Percentiles rank a stretch among this genome's conserved stretches.
Conservation (phyloP, 768 basidiomycete genomes). For the Porpolomopsis calyptriformis region DNA sequence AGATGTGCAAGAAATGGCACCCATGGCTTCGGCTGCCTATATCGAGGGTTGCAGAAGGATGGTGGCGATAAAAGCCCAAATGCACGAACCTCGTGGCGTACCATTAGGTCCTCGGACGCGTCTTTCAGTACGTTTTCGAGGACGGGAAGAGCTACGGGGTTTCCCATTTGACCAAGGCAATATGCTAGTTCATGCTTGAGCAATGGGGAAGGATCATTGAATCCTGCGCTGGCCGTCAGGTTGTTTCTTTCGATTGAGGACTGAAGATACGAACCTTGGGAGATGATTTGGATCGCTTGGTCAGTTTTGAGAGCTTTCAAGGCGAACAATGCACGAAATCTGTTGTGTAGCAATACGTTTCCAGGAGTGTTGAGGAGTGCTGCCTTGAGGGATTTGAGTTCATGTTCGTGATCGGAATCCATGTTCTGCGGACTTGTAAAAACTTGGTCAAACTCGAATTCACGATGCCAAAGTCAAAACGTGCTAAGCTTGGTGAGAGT, state of each 20-base stretch:
- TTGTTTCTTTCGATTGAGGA: neutral
- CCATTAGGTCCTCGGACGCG: conserved; percentile 80
- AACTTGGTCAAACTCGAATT: conserved; percentile 14
- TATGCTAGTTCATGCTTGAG: conserved; percentile 97
- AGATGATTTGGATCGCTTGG: conserved; percentile 75
- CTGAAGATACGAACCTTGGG: conserved; percentile 46
- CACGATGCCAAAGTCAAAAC: conserved; percentile 82
- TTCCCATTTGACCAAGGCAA: conserved; percentile 87
- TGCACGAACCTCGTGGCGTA: conserved; percentile 77
- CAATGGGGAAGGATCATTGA: conserved; percentile 77
- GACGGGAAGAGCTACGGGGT: conserved; percentile 58
- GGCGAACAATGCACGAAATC: conserved; percentile 88
- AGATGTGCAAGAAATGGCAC: conserved; percentile 66
- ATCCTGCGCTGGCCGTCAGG: conserved; percentile 38
- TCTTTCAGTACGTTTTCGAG: conserved; percentile 71
- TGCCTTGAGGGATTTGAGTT: conserved; percentile 61
- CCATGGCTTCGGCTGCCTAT: conserved; percentile 97
- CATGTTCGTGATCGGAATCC: conserved; percentile 12
- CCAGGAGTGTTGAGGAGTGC: conserved; percentile 70
- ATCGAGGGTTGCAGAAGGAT: neutral
- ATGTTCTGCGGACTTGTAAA: conserved; percentile 53
- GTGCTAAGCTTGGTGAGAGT: conserved; percentile 80
- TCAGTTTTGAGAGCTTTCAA: conserved; percentile 75
- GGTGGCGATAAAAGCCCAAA: neutral
- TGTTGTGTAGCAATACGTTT: conserved; percentile 65